Evolutionary conservation across 805 yeast genomes (phyloP).

Genomic region (Candida glaebosa): DNA sequence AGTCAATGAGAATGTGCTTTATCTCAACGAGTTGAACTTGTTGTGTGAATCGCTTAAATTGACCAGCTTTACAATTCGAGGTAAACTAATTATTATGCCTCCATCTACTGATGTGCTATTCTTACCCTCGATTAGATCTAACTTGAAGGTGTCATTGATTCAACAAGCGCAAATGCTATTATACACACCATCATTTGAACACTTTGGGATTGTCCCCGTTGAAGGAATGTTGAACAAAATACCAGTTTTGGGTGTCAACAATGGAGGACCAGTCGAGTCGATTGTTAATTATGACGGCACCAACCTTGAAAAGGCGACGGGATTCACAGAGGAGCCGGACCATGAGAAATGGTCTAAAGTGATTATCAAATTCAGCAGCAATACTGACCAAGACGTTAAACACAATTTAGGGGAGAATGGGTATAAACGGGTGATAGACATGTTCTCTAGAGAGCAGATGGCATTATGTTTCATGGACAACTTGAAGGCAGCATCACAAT

Average conservation of each 20-base stretch:
- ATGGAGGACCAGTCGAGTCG: conserved; percentile 93
- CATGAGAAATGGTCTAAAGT: conserved; percentile 53
- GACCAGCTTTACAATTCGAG: conserved; percentile 42
- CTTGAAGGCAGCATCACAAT: conserved; percentile 7
- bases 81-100: conserved; percentile 33
- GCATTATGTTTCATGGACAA: conserved; percentile 25
- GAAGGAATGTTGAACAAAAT: conserved; percentile 87
- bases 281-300: conserved; percentile 34
- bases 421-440: conserved; percentile 28
- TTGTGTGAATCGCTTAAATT: conserved; percentile 47
- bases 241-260: conserved; percentile 81
- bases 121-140: conserved; percentile 73
- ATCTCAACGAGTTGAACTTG: conserved; percentile 56
- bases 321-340: conserved; percentile 53
- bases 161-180: conserved; percentile 55
- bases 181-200: conserved; percentile 91
- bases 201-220: conserved; percentile 96
- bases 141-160: conserved; percentile 60
- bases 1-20: conserved; percentile 71
- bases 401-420: conserved; percentile 34
- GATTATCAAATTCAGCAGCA: conserved; percentile 35
- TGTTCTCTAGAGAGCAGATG: conserved; percentile 47
- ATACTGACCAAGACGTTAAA: conserved; percentile 18
- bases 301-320: conserved; percentile 48
- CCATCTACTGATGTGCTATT: conserved; percentile 55